Percentiles rank a stretch among this genome's conserved stretches.
These are phyloP conservation scores for Termitomyces sp. DNA, from an alignment of 768 basidiomycete genomes.

Conservation along the genomic window DNA sequence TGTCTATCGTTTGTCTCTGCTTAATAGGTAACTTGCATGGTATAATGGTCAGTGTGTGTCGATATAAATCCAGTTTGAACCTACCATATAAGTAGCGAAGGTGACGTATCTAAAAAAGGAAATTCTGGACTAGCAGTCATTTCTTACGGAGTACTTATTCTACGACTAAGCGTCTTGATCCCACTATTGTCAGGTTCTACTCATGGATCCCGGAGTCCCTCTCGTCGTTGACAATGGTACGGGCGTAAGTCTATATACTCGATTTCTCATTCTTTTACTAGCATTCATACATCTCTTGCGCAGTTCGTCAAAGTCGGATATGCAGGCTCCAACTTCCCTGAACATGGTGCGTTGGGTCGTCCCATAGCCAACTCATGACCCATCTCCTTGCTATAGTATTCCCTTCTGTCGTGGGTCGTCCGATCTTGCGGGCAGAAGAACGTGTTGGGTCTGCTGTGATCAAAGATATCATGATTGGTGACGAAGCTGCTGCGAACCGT, in stretches of 20 bases:
- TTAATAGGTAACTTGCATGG: no score
- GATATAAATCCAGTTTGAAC: no score
- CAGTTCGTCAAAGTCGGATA: constrained; percentile 91
- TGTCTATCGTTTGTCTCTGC: no score
- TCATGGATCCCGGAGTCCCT: constrained; percentile 45
- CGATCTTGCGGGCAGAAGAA: constrained; percentile 96
- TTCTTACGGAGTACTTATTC: neutral
- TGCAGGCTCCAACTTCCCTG: constrained; percentile 92
- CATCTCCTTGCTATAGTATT: constrained; percentile 53
- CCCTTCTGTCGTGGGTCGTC: constrained; percentile 93
- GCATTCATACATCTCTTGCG: constrained; percentile 8
- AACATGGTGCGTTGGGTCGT: constrained; percentile 59
- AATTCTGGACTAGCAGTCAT: neutral
- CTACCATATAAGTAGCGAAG: no score
- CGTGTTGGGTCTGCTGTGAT: constrained; percentile 81
- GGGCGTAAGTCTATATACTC: constrained; percentile 47
- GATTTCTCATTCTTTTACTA: neutral
- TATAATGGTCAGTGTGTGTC: no score
- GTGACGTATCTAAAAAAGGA: neutral
- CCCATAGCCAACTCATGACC: neutral
- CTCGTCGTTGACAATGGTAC: constrained; percentile 88
- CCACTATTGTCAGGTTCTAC: neutral
- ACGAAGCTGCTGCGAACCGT: constrained; percentile 91
- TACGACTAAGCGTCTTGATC: neutral
- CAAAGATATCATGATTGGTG: constrained; percentile 98